These are phyloP conservation scores for Cyclocybe cylindracea DNA, from an alignment of 768 basidiomycete species.

Conservation along the genomic window DNA sequence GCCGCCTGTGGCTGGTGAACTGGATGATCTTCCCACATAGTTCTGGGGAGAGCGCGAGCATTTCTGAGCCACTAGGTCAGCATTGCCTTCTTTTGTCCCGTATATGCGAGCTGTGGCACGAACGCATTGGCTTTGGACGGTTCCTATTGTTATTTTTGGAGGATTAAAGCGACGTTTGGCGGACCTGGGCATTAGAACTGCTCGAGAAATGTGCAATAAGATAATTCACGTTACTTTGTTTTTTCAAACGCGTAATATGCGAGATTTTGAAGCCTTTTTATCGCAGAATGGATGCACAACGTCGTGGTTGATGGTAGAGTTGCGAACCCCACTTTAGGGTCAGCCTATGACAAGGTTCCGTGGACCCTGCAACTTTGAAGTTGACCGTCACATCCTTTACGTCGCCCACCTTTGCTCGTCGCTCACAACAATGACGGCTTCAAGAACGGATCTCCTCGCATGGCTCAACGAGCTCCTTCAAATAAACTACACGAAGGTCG, in stretches of 20 bases:
- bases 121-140: slow-evolving; percentile 8
- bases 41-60: slow-evolving; percentile 40
- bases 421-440: slow-evolving; percentile 53
- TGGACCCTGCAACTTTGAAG: background rate
- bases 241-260: background rate
- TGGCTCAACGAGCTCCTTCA: slow-evolving; percentile 97
- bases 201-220: background rate
- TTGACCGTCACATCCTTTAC: slow-evolving; percentile 1
- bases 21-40: slow-evolving; percentile 41
- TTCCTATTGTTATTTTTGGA: too few species aligned
- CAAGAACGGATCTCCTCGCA: slow-evolving; percentile 82
- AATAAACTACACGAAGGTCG: slow-evolving; percentile 88
- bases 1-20: slow-evolving; percentile 25
- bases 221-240: too few species aligned
- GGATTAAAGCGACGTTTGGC: background rate
- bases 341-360: slow-evolving; percentile 1
- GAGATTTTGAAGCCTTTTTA: background rate
- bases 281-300: background rate
- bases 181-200: background rate
- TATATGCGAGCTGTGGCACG: slow-evolving; percentile 1
- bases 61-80: slow-evolving; percentile 8
- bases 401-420: slow-evolving; percentile 1
- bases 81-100: background rate
- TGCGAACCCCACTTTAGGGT: slow-evolving; percentile 19
- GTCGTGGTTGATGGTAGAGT: background rate